Evolutionary conservation across 176 grass and related monocot species (phyloP), one percentile per base, ranked within the genome.

Genomic region (Cenchrus purpureus): DNA sequence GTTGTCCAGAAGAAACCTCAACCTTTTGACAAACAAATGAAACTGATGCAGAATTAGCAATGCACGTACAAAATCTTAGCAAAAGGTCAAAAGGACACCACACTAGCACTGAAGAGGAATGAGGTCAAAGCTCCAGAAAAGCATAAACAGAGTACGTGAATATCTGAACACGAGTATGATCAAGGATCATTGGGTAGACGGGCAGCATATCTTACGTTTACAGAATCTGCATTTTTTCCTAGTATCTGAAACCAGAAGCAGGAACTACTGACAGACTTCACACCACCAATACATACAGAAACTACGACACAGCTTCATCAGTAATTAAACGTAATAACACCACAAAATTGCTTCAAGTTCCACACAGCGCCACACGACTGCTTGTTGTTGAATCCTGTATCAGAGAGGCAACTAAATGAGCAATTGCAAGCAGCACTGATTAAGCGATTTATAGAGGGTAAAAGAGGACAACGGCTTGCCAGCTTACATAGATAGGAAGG

Each of bases 401-500:
- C 12, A 16, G 46, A 73, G 8, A 51, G 22, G n/a, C 46, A 44
- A 46, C 46, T 29, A 16, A 32, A 40, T 77, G 2, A 89, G 45
- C 1, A 32, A 72, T 53, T 28, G 56, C 34, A 46, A 55, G 8
- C 6, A 55, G 0, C 34, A 65, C 22, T 7, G 12, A 51, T 51
- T n/a, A 20, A 9, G 56, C 0, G 56, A 59, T 59, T 57, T 25
- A 50, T n/a, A 34, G 7, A 69, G 61, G 31, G 0, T 52, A 46
- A 68, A 64, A 19, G 51, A 79, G 10, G 15, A 81, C 31, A 85
- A 6, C 8, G n/a, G 19, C 8, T 59, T 59, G 56, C 56, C 50
- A 74, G 25, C 51, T 62, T 76, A 80, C 77, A 71, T 13, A 31
- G 68, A 37, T 65, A 71, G 8, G 16, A 76, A 81, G 63, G 16